Evolutionary conservation across 176 grass and related monocot genomes (phyloP), one percentile per base, ranked within the genome.

Genomic region (Musa acuminata): DNA sequence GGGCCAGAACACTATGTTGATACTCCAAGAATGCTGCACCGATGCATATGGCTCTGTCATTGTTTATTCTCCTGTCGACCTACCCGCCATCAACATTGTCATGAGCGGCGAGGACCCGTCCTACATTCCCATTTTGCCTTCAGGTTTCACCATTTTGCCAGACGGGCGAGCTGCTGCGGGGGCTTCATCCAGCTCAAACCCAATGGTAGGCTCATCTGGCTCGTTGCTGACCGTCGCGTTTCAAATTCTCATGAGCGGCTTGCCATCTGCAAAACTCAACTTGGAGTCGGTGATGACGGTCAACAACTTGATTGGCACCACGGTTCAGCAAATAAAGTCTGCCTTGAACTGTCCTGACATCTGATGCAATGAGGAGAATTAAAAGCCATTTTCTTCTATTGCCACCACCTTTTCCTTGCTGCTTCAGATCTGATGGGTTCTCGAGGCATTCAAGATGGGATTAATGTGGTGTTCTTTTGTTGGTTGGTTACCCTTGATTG

Each of bases 11-110:
- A 83, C 13, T 78, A 89, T 85, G 86, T 83, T 98, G 71, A 90
- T 93, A 75, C 82, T 98, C 2, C 90, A 98, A 85, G 95, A 98
- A 83, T 91, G 86, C 86, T 87, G 82, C 88, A 93, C 88, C 12
- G 90, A 98, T 53, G 72, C 86, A 71, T 85, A 84, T 12, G 90
- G 88, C 11, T 87, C 90, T 17, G 48, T 93, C 25, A 86, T 98
- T 17, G 86, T 93, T 54, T 86, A 91, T 71, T 83, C 95, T 12
- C 86, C 90, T 0, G 87, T 98, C 7, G 95, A 98, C 80, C 23
- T 91, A 14, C 85, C 51, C 21, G 81, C 82, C 16, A 87, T 89
- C 49, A 90, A 89, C 86, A 76, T 93, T 13, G 84, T 91, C 75
- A 98, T 98, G 88, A 87, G 90, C 50, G 95, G 95, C 1, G 86